Percentiles rank a stretch among this genome's conserved stretches.
These are phyloP conservation scores for Ustilago curta DNA, from an alignment of 1,284 basidiomycete genomes.

Conservation along the genomic window DNA sequence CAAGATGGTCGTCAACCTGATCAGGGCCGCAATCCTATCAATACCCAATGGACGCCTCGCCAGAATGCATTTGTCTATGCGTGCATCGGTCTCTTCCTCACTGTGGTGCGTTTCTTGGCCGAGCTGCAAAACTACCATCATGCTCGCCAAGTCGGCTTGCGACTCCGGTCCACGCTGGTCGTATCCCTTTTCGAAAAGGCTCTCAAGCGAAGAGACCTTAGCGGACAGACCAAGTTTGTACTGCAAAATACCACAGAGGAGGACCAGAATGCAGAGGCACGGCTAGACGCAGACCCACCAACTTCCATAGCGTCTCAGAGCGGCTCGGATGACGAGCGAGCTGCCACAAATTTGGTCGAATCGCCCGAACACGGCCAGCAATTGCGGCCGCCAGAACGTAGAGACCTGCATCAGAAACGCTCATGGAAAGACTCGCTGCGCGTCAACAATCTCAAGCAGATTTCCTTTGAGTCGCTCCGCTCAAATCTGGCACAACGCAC, in stretches of 20 bases:
- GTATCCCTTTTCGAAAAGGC: slow-evolving; percentile 66
- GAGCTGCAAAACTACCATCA: slow-evolving; percentile 64
- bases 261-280: background rate
- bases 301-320: background rate
- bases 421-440: slow-evolving; percentile 20
- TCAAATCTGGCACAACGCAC: slow-evolving; percentile 7
- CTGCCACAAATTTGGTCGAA: background rate
- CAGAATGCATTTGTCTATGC: slow-evolving; percentile 54
- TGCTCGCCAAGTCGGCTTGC: slow-evolving; percentile 67
- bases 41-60: slow-evolving; percentile 44
- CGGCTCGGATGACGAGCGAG: slow-evolving; percentile 4
- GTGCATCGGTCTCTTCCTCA: slow-evolving; percentile 43
- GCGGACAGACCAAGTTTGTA: slow-evolving; percentile 31
- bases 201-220: slow-evolving; percentile 60
- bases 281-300: background rate
- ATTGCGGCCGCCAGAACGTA: slow-evolving; percentile 4
- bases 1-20: background rate
- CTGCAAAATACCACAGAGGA: background rate
- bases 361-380: background rate
- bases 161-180: slow-evolving; percentile 62
- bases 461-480: slow-evolving; percentile 30
- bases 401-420: background rate
- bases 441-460: slow-evolving; percentile 14
- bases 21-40: background rate
- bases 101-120: slow-evolving; percentile 50